A percentile compares a stretch with the other conserved stretches of the same genome.
phyloP scores from a whole-genome alignment of 2,329 filamentous ascomycete species.

The Aspergillus pseudoviridinutans region DNA sequence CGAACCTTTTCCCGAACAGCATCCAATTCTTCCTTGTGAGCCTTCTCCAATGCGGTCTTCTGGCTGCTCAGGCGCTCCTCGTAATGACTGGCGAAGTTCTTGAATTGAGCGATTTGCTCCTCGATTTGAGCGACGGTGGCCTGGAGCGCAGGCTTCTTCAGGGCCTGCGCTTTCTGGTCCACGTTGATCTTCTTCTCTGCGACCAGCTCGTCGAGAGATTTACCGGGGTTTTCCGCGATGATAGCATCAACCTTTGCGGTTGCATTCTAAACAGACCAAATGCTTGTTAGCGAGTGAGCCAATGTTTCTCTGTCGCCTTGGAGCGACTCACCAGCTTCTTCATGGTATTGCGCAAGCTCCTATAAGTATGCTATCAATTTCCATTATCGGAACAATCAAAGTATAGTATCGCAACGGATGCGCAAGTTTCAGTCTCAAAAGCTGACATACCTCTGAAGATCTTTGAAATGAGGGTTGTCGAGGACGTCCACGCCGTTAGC shows the following conservation, averaged over 20 bases:
- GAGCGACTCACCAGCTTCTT: slow-evolving; percentile 79
- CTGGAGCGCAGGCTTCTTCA: slow-evolving; percentile 61
- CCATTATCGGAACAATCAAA: slow-evolving; percentile 2
- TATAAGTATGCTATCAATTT: slow-evolving; percentile 36
- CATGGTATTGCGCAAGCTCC: slow-evolving; percentile 84
- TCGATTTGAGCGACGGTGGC: slow-evolving; percentile 54
- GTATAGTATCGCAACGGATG: background rate
- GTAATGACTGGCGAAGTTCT: slow-evolving; percentile 56
- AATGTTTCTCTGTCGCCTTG: background rate
- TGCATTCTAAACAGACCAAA: slow-evolving; percentile 42
- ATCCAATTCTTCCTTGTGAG: slow-evolving; percentile 55
- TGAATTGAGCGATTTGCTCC: slow-evolving; percentile 59
- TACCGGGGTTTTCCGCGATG: slow-evolving; percentile 56
- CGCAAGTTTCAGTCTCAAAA: background rate
- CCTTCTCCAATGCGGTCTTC: slow-evolving; percentile 52
- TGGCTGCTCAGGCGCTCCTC: slow-evolving; percentile 53
- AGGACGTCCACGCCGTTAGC: slow-evolving; percentile 58
- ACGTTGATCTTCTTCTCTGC: slow-evolving; percentile 60
- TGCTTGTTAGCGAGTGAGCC: slow-evolving; percentile 19
- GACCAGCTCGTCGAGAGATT: slow-evolving; percentile 61
- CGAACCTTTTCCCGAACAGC: slow-evolving; percentile 49
- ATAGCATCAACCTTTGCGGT: slow-evolving; percentile 59
- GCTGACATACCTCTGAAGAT: slow-evolving; percentile 75
- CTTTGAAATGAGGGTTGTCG: slow-evolving; percentile 78
- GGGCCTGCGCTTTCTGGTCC: slow-evolving; percentile 60